phyloP scores from a whole-genome alignment of 345 rosid genomes.

The Laguncularia racemosa region DNA sequence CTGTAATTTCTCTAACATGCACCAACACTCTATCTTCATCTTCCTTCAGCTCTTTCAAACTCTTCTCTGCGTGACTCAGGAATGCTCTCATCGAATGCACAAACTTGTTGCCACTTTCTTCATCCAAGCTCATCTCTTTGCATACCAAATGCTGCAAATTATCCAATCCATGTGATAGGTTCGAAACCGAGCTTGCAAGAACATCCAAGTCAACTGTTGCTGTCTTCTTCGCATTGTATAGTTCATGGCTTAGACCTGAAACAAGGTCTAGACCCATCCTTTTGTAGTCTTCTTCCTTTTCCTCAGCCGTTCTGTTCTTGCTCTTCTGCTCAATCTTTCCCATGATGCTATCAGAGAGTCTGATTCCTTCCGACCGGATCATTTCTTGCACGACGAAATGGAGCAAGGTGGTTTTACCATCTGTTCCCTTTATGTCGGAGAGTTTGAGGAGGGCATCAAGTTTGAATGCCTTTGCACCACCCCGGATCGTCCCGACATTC shows the following conservation, averaged over 20 bases:
- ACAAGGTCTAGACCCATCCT: constrained; percentile 93
- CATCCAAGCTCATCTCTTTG: constrained; percentile 32
- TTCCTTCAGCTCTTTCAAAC: constrained; percentile 51
- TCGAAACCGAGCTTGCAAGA: constrained; percentile 74
- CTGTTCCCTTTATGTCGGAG: constrained; percentile 89
- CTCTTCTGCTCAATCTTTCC: constrained; percentile 66
- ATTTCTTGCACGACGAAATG: constrained; percentile 97
- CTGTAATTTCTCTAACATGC: constrained; percentile 69
- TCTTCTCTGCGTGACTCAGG: constrained; percentile 46
- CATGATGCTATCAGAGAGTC: constrained; percentile 86
- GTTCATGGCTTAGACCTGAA: constrained; percentile 70
- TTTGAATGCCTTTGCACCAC: constrained; percentile 94
- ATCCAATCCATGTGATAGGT: constrained; percentile 56
- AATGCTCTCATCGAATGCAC: constrained; percentile 55
- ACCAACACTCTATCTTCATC: constrained; percentile 66
- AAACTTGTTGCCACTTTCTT: constrained; percentile 35
- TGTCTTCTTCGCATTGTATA: constrained; percentile 86
- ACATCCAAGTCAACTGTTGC: constrained; percentile 84
- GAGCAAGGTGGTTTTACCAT: constrained; percentile 79
- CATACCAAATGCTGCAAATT: constrained; percentile 40
- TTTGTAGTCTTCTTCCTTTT: constrained; percentile 80
- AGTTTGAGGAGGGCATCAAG: constrained; percentile 90
- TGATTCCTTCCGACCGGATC: constrained; percentile 75
- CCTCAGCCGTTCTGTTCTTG: constrained; percentile 50
- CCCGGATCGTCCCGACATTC: constrained; percentile 94